Percentiles rank a stretch among this genome's conserved stretches.
Evolutionary conservation across 345 rosid genomes (phyloP).

Genomic region (Leavenworthia alabamica): DNA sequence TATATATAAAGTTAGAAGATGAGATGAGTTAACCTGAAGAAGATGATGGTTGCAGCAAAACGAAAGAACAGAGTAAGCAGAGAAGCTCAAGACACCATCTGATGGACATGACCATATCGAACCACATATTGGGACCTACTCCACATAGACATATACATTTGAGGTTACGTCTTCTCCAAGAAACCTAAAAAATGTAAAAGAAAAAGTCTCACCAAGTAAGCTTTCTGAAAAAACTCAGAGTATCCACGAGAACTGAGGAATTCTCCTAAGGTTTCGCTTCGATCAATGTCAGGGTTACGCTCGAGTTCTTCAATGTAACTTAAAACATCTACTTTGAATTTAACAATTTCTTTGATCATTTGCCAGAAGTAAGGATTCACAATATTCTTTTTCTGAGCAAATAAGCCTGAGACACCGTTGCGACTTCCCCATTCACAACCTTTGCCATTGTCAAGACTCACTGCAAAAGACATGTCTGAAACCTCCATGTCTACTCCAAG

Average conservation of each 20-base stretch:
- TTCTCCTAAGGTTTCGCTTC: slow-evolving; percentile 63
- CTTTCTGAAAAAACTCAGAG: slow-evolving; percentile 73
- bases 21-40: slow-evolving; percentile 54
- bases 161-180: slow-evolving; percentile 1
- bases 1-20: neutral
- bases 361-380: slow-evolving; percentile 72
- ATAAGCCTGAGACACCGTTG: slow-evolving; percentile 58
- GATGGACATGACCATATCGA: slow-evolving; percentile 87
- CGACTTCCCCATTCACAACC: slow-evolving; percentile 96
- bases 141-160: neutral
- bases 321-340: slow-evolving; percentile 59
- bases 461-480: slow-evolving; percentile 82
- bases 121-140: slow-evolving; percentile 76
- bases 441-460: slow-evolving; percentile 62
- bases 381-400: slow-evolving; percentile 62
- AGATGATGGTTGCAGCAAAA: slow-evolving; percentile 82
- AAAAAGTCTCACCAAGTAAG: slow-evolving; percentile 60
- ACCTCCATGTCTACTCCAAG: slow-evolving; percentile 77
- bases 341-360: slow-evolving; percentile 66
- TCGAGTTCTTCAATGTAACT: slow-evolving; percentile 67
- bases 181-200: neutral
- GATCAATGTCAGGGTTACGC: slow-evolving; percentile 51
- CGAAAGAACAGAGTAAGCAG: slow-evolving; percentile 78
- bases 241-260: slow-evolving; percentile 59
- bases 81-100: slow-evolving; percentile 65